Evolutionary conservation across 805 yeast genomes (phyloP), one percentile per base, ranked within the genome.

Genomic region (Blastobotrys attinorum): DNA sequence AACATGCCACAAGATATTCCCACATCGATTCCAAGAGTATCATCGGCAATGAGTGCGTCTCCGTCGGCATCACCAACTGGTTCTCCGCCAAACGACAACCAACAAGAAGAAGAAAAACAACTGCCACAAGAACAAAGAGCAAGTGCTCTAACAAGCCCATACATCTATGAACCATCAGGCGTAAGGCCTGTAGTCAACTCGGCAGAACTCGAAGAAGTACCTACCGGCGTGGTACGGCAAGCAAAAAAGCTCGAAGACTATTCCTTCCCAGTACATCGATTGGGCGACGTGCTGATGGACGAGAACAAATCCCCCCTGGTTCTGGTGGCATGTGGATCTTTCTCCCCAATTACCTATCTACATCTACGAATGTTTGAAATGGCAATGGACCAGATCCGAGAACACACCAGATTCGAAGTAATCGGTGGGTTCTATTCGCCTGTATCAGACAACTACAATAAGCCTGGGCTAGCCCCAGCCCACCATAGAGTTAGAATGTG

Each of bases 351-450:
- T 43, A 92, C 98, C 0, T 92, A 92, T 63, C 69, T 92, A 45
- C 98, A 92, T 64, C 69, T 92, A 57, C 75, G 98, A 46, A 92
- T 92, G 97, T 92, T 92, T 62, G 98, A 92, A 66, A 92, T 92
- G 98, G 98, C 98, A 0, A 67, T 92, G 56, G 98, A 92, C 62
- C 79, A 94, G 6, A 83, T 92, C 40, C 70, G 85, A 37, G 98
- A 92, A 63, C 88, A 81, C 52, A 92, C 97, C 1, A 67, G 90
- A 50, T 92, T 88, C 58, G 98, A 92, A 66, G 96, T 92, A 27
- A 76, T 92, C 53, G 98, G 97, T 22, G 98, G 98, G 1, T 92
- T 80, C 67, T 92, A 86, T 65, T 83, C 95, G 17, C 98, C 98
- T 0, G 97, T 90, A 7, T 57, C 63, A 34, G 96, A 90, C 59